Evolutionary conservation across 164 flowering plant species (phyloP).

Genomic region (Amborella trichopoda): DNA sequence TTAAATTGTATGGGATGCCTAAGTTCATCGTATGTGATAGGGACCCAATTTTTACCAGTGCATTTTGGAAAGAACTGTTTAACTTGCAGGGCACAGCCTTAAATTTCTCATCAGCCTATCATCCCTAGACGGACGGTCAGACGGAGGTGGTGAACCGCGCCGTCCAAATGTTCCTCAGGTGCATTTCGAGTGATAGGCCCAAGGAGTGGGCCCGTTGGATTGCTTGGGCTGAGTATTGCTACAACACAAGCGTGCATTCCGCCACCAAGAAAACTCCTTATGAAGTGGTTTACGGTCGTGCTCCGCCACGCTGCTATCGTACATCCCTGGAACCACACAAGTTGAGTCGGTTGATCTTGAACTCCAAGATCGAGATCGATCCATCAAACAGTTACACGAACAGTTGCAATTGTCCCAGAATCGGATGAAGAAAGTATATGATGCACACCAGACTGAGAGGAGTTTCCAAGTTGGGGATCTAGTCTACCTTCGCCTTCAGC

Average conservation of each 20-base stretch:
- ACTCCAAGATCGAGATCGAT: no score
- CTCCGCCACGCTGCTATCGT: no score
- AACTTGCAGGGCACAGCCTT: not conserved
- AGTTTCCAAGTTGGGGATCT: no score
- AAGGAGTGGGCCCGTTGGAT: not conserved
- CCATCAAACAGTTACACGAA: no score
- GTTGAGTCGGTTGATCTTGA: no score
- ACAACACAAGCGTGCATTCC: not conserved
- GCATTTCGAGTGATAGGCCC: not conserved
- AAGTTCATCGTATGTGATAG: not conserved
- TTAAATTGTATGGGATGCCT: slow-evolving; percentile 3
- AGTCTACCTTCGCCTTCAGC: no score
- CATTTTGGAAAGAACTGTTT: slow-evolving; percentile 4
- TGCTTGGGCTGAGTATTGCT: not conserved
- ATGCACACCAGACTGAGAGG: no score
- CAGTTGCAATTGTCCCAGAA: no score
- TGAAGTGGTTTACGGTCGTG: not conserved
- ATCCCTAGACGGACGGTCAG: not conserved
- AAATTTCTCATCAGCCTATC: not conserved
- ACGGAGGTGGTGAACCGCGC: not conserved
- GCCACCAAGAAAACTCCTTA: not conserved
- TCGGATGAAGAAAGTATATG: no score
- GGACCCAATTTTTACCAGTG: slow-evolving; percentile 1
- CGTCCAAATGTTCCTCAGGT: not conserved
- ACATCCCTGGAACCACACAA: no score